These are phyloP conservation scores for Lomentospora prolificans DNA, from an alignment of 2,329 filamentous ascomycete genomes.

Conservation along the genomic window DNA sequence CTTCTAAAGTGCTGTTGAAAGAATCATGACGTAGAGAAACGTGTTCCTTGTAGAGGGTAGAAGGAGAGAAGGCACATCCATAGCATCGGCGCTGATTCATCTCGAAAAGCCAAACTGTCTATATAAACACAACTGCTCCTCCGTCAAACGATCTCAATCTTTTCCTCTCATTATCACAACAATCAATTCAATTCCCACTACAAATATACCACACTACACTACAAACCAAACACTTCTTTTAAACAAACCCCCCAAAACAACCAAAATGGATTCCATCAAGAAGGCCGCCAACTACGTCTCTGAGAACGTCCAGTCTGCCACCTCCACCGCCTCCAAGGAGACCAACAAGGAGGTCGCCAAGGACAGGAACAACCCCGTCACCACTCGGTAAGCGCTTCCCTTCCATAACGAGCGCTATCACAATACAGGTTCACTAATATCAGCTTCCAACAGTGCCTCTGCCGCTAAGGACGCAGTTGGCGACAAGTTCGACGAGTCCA, in stretches of 20 bases:
- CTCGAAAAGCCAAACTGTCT: not conserved
- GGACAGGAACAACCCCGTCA: conserved; percentile 41
- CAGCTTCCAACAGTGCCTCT: conserved; percentile 22
- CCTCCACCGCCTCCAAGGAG: conserved; percentile 53
- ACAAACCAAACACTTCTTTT: conserved; percentile 12
- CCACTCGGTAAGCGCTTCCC: conserved; percentile 38
- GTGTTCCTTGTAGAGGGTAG: no score
- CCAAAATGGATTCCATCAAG: conserved; percentile 43
- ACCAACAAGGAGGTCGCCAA: conserved; percentile 62
- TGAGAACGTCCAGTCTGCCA: conserved; percentile 51
- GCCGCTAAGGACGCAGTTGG: conserved; percentile 39
- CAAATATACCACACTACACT: conserved; percentile 8
- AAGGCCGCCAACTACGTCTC: conserved; percentile 61
- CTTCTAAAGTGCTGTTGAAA: not conserved
- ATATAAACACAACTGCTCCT: conserved; percentile 3
- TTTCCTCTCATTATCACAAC: not conserved
- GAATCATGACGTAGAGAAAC: not conserved
- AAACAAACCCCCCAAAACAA: conserved; percentile 15
- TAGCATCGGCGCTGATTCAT: not conserved
- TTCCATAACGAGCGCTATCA: not conserved
- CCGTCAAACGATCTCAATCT: not conserved
- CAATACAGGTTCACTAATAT: not conserved
- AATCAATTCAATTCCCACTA: not conserved
- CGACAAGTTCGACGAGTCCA: conserved; percentile 35
- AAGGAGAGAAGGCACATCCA: not conserved